Evolutionary conservation across 768 basidiomycete species (phyloP).

Genomic region (Leccinum sublutescens): DNA sequence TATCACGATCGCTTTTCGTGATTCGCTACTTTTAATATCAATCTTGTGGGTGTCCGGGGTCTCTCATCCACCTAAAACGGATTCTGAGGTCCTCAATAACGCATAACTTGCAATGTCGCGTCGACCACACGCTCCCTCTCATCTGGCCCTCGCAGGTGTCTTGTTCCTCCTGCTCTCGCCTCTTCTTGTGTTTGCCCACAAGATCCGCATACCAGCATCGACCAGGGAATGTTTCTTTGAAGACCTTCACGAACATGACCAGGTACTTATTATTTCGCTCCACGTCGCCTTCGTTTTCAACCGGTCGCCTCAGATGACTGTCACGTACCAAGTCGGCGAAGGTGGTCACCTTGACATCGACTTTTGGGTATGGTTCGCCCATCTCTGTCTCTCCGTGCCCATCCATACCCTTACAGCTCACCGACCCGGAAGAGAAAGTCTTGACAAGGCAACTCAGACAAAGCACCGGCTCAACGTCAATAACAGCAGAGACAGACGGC

Average conservation of each 20-base stretch:
- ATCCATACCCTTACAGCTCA: slow-evolving; percentile 51
- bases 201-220: slow-evolving; percentile 72
- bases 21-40: slow-evolving; percentile 10
- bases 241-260: slow-evolving; percentile 88
- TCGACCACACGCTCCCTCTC: slow-evolving; percentile 30
- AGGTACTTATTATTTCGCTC: slow-evolving; percentile 44
- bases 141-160: slow-evolving; percentile 42
- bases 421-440: slow-evolving; percentile 66
- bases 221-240: slow-evolving; percentile 96
- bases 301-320: slow-evolving; percentile 75
- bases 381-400: neutral
- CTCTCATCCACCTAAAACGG: slow-evolving; percentile 10
- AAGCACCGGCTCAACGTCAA: slow-evolving; percentile 83
- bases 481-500: slow-evolving; percentile 86
- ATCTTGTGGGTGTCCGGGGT: slow-evolving; percentile 28
- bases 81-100: neutral
- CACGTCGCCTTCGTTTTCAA: neutral
- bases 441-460: slow-evolving; percentile 82
- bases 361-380: slow-evolving; percentile 69
- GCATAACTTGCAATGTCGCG: slow-evolving; percentile 32
- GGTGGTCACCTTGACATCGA: slow-evolving; percentile 98
- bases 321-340: slow-evolving; percentile 97
- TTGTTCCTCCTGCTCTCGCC: slow-evolving; percentile 36
- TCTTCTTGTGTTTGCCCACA: slow-evolving; percentile 52
- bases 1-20: slow-evolving; percentile 25